Evolutionary conservation across 225 moss, liverwort and hornwort species (phyloP), one percentile per base, ranked within the genome.

Genomic region (Anthoceros angustus): DNA sequence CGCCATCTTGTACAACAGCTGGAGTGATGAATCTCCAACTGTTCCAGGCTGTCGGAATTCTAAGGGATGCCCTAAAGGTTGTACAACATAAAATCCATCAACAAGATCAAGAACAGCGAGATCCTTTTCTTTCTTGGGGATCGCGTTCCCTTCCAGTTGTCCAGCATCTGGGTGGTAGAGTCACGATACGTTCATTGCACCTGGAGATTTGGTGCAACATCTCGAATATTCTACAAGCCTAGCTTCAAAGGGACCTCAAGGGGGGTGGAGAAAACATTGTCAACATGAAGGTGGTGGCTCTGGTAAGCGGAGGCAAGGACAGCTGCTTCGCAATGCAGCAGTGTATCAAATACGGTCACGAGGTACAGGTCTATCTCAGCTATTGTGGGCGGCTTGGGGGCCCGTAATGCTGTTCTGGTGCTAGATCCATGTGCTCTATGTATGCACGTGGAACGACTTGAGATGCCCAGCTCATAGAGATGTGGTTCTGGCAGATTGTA

Each of bases 251-350:
- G n/a, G 55, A 18, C n/a, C 7, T 18, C 55, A 20, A 18, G 18
- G 6, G 14, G 6, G 45, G 16, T 11, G 12, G 11, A 46, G 55
- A 55, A 23, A 5, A 55, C n/a, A 55, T 7, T 15, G 55, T 0
- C 55, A 55, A 8, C 14, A 93, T 93, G 92, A 93, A 89, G 67
- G 92, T 93, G 73, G 88, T 87, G 67, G 92, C 85, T 10, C 85
- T 93, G 50, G 83, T 93, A 50, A 89, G 83, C 71, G 92, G 92
- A 48, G 85, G 85, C 66, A 93, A 93, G 66, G 92, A 93, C 21
- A 89, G 92, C 79, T 87, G 89, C 80, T 85, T 86, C 72, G 89
- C 89, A 3, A 87, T 89, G 85, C 86, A 89, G 72, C 86, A 85
- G 0, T 93, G 89, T 69, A 73, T 80, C 64, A 79, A 81, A 18